Evolutionary conservation across 1,284 basidiomycete species (phyloP).

Genomic region (Kwoniella shivajii): DNA sequence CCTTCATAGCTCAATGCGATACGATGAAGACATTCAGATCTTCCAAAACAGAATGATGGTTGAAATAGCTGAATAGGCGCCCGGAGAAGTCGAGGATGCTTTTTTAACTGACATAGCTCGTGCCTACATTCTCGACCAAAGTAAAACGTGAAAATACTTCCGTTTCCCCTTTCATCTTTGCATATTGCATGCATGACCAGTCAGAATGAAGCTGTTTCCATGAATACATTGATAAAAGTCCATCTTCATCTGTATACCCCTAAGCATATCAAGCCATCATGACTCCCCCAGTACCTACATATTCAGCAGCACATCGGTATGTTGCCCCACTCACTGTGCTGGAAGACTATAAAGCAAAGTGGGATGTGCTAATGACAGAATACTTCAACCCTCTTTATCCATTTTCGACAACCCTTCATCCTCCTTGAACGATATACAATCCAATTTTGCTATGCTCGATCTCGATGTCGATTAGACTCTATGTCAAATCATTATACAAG

Average conservation of each 20-base stretch:
- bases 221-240: not conserved
- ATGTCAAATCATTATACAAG: conserved; percentile 90
- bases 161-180: not conserved
- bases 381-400: no score
- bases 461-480: conserved; percentile 57
- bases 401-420: no score
- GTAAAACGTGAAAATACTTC: conserved; percentile 3
- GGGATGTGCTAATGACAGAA: no score
- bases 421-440: no score
- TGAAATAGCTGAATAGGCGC: no score
- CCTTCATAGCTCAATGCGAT: no score
- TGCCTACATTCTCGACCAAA: not conserved
- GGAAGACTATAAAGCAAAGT: not conserved
- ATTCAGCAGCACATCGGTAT: conserved; percentile 22
- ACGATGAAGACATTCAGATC: no score
- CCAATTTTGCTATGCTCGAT: no score
- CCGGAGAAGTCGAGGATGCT: no score
- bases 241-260: not conserved
- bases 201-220: conserved; percentile 12
- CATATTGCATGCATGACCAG: no score
- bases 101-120: no score
- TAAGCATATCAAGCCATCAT: conserved; percentile 8
- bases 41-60: no score
- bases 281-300: conserved; percentile 14
- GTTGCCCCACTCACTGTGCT: not conserved